Evolutionary conservation across 257 asterid species (phyloP), one percentile per base, ranked within the genome.

Genomic region (Ligustrum vulgare): DNA sequence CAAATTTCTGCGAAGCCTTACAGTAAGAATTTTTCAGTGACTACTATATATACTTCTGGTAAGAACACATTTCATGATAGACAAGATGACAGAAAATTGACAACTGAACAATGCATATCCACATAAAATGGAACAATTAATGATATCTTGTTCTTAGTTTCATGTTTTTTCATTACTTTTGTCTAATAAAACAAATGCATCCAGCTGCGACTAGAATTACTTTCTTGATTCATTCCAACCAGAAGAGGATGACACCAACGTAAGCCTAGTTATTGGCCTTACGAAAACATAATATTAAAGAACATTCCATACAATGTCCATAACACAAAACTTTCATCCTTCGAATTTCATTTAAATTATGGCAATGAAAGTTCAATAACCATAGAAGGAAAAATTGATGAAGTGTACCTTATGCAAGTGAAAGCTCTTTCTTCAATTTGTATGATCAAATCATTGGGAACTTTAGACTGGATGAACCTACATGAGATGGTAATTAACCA

Each of bases 401-500:
- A 72, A 32, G 36, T 18, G 69, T 36, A 32, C 84, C 83, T 75
- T 72, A 65, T 82, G 73, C 73, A 82, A 65, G 71, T 82, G 80
- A 67, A 72, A 82, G 75, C 69, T 69, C n/a, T 75, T 71, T 79
- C 79, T 79, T 69, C 78, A 49, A 82, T 47, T 51, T 76, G 72
- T 54, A 82, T 71, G 16, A 76, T 63, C 76, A 82, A 64, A 79
- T 79, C 81, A 76, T 79, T 72, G 13, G 62, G 64, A 58, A 23
- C 31, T 31, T 37, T 68, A 63, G 74, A 66, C 73, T 71, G 73
- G 73, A 84, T 70, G 71, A 69, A 70, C 81, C 85, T 81, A 73
- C 43, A 75, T 62, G 51, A 31, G 60, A 22, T 31, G 3, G 31
- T 13, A 20, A 4, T 49, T 63, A 75, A 35, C 72, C 75, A 70